phyloP scores from a whole-genome alignment of 208 protist species.

The Plasmodiophora brassicae region DNA sequence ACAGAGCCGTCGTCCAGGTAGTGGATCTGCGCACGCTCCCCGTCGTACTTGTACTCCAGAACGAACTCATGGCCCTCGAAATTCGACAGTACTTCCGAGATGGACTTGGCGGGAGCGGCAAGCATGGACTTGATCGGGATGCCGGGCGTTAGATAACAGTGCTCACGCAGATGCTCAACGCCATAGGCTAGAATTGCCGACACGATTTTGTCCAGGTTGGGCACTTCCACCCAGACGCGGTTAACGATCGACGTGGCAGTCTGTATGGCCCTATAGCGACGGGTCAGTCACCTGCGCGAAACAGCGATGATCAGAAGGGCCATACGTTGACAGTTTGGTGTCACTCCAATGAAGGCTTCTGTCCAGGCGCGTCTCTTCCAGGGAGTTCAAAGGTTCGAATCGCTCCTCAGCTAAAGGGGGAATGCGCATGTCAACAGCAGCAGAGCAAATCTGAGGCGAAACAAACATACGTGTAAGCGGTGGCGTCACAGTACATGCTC shows the following conservation, averaged over 20 bases:
- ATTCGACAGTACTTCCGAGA: slow-evolving; percentile 43
- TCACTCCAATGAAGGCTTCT: too few relatives aligned
- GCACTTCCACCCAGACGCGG: slow-evolving; percentile 59
- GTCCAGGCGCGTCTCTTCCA: too few relatives aligned
- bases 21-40: slow-evolving; percentile 59
- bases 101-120: slow-evolving; percentile 88
- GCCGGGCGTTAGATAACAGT: slow-evolving; percentile 55
- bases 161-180: slow-evolving; percentile 45
- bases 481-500: background rate
- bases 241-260: slow-evolving; percentile 47
- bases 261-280: background rate
- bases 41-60: slow-evolving; percentile 99
- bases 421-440: background rate
- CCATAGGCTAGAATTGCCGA: slow-evolving; percentile 39
- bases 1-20: slow-evolving; percentile 58
- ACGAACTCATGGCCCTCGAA: slow-evolving; percentile 73
- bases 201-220: slow-evolving; percentile 67
- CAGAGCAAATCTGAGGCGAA: background rate
- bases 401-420: background rate
- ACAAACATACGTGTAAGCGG: background rate
- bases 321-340: too few relatives aligned
- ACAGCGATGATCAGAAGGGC: too few relatives aligned
- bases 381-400: background rate
- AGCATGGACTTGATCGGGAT: slow-evolving; percentile 82
- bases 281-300: too few relatives aligned